Conservation (phyloP, 1,284 basidiomycete species). For the Amylostereum areolatum region DNA sequence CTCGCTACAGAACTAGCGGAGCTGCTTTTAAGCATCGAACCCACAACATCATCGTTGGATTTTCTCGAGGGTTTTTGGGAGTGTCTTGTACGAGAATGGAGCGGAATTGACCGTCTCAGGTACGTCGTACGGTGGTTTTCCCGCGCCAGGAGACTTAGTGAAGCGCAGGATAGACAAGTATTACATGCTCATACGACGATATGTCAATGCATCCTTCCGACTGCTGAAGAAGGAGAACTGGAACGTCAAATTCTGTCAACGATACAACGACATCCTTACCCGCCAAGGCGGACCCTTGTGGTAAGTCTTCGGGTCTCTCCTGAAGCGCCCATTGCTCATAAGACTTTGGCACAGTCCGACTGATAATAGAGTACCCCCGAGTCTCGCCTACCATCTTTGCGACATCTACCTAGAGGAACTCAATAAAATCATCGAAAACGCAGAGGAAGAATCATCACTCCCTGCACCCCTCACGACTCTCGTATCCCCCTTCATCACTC, state of each 20-base stretch:
- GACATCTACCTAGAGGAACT: constrained; percentile 93
- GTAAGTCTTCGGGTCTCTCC: constrained; percentile 35
- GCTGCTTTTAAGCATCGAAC: constrained; percentile 67
- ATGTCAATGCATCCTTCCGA: constrained; percentile 80
- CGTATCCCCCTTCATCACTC: constrained; percentile 61
- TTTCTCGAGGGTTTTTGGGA: constrained; percentile 92
- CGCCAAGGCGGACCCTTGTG: constrained; percentile 69
- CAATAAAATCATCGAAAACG: constrained; percentile 51
- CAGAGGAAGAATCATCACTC: constrained; percentile 14
- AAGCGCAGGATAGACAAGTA: constrained; percentile 87
- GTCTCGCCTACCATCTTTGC: constrained; percentile 80
- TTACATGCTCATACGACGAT: constrained; percentile 89
- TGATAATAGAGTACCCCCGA: constrained; percentile 71
- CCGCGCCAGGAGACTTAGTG: background rate
- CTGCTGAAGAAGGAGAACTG: constrained; percentile 71
- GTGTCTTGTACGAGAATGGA: constrained; percentile 87
- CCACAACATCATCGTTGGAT: constrained; percentile 52
- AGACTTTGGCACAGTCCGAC: constrained; percentile 45
- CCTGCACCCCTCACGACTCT: constrained; percentile 56
- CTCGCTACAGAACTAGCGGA: constrained; percentile 84
- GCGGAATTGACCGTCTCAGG: constrained; percentile 86
- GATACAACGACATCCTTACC: constrained; percentile 66
- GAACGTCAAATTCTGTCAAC: constrained; percentile 47
- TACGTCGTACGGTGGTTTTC: constrained; percentile 26
- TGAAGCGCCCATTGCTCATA: background rate